Evolutionary conservation across 1,284 basidiomycete genomes (phyloP), one percentile per base, ranked within the genome.

Genomic region (Malassezia slooffiae): DNA sequence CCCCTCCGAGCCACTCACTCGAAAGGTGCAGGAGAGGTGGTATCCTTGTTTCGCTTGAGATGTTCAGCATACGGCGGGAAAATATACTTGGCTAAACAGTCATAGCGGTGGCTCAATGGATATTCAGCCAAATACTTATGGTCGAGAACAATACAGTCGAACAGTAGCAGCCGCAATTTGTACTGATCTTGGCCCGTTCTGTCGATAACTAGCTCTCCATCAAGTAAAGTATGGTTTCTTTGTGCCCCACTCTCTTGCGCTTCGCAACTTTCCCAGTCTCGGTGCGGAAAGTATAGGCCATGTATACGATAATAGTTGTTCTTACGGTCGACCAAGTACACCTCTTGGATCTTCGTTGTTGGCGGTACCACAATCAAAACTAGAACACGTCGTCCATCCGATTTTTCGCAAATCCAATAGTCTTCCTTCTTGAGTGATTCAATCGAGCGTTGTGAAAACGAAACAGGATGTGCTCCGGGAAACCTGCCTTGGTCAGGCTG

Each of bases 401-500:
- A 93, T 74, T 99, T 99, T 74, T 99, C 93, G 73, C 89, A 95
- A 22, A 99, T 91, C 91, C 91, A 99, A n/a, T n/a, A n/a, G n/a
- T n/a, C n/a, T n/a, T n/a, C n/a, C n/a, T n/a, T n/a, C n/a, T n/a
- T n/a, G n/a, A n/a, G n/a, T n/a, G n/a, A n/a, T n/a, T n/a, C n/a
- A n/a, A n/a, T n/a, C n/a, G n/a, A n/a, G n/a, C n/a, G n/a, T n/a
- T n/a, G n/a, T n/a, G n/a, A n/a, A n/a, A 47, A 47, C 13, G 45
- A 47, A 15, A 47, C 19, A 12, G 45, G 45, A 17, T 47, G 45
- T 7, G 45, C 30, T 1, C 45, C 45, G 2, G 45, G 45, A 15
- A 46, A 46, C 15, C 43, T 45, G 9, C 3, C 6, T 13, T 37
- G 8, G 36, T 23, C 9, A 20, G 17, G 15, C 17, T 10, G 10